Evolutionary conservation across 2,329 filamentous ascomycete species (phyloP).

Genomic region (Trichoderma lentiforme): DNA sequence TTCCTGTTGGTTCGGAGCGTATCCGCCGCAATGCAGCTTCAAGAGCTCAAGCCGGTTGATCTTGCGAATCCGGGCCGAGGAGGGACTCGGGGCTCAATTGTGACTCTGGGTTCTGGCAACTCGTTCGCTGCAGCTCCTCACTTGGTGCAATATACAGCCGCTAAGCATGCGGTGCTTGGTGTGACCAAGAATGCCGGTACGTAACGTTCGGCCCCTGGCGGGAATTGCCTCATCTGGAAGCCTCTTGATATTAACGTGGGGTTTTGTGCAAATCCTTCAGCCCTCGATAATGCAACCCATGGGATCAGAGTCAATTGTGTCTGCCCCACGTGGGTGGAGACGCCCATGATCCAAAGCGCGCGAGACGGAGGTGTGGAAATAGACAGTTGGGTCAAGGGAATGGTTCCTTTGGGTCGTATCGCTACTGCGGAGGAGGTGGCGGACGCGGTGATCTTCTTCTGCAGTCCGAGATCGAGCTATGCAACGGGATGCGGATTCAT

Average conservation of each 20-base stretch:
- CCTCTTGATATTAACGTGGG: not conserved
- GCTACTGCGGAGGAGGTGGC: constrained; percentile 64
- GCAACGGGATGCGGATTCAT: constrained; percentile 14
- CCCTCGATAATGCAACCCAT: constrained; percentile 18
- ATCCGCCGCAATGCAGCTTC: constrained; percentile 16
- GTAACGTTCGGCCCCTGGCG: not conserved
- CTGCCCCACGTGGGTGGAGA: constrained; percentile 24
- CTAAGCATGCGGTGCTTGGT: constrained; percentile 22
- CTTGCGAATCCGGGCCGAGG: constrained; percentile 9
- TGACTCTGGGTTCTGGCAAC: constrained; percentile 19
- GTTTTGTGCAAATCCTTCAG: not conserved
- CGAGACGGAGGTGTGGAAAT: constrained; percentile 12
- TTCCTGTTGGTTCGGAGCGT: constrained; percentile 16
- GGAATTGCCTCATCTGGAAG: not conserved
- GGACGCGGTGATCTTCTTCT: constrained; percentile 66
- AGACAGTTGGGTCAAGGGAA: constrained; percentile 1
- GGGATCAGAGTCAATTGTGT: constrained; percentile 25
- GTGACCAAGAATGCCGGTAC: constrained; percentile 21
- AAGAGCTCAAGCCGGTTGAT: constrained; percentile 9
- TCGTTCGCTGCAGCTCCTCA: constrained; percentile 21
- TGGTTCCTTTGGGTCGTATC: constrained; percentile 47
- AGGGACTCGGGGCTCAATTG: constrained; percentile 19
- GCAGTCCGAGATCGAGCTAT: constrained; percentile 21
- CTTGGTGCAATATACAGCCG: constrained; percentile 18
- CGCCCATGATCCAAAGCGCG: constrained; percentile 16